Percentiles rank a stretch among this genome's conserved stretches.
phyloP scores from a whole-genome alignment of 176 grass and related monocot genomes.

The Bothriochloa decipiens region DNA sequence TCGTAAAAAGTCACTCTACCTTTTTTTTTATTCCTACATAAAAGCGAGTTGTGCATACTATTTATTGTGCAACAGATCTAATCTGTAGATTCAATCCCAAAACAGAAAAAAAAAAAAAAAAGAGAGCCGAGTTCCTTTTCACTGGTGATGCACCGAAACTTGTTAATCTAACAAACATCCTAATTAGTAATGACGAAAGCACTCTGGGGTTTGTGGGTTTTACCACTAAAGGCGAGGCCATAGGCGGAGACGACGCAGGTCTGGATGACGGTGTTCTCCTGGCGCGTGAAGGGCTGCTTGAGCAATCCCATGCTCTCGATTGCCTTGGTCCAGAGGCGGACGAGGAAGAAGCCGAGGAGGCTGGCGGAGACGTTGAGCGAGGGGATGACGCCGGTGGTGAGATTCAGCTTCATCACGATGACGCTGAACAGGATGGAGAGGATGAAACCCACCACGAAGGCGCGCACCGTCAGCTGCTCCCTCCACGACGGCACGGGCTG shows the following conservation, averaged over 20 bases:
- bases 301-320: too few relatives aligned
- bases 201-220: not conserved
- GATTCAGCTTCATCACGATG: constrained; percentile 94
- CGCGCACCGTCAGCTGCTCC: constrained; percentile 74
- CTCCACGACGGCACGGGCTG: constrained; percentile 60
- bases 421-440: constrained; percentile 67
- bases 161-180: not conserved
- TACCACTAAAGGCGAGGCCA: constrained; percentile 75
- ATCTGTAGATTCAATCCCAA: not conserved
- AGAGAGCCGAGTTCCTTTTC: not conserved
- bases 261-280: constrained; percentile 91
- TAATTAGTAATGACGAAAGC: not conserved
- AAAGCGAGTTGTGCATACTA: too few relatives aligned
- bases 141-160: not conserved
- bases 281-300: constrained; percentile 60
- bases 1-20: not conserved
- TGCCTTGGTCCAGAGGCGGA: constrained; percentile 72
- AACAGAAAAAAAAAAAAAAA: too few relatives aligned
- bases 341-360: constrained; percentile 85
- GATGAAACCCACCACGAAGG: constrained; percentile 70
- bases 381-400: constrained; percentile 82
- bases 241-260: constrained; percentile 70
- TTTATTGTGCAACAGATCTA: not conserved
- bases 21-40: too few relatives aligned
- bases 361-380: constrained; percentile 85